Evolutionary conservation across 225 moss, liverwort and hornwort species (phyloP), one percentile per base, ranked within the genome.

Genomic region (Antitrichia curtipendula): DNA sequence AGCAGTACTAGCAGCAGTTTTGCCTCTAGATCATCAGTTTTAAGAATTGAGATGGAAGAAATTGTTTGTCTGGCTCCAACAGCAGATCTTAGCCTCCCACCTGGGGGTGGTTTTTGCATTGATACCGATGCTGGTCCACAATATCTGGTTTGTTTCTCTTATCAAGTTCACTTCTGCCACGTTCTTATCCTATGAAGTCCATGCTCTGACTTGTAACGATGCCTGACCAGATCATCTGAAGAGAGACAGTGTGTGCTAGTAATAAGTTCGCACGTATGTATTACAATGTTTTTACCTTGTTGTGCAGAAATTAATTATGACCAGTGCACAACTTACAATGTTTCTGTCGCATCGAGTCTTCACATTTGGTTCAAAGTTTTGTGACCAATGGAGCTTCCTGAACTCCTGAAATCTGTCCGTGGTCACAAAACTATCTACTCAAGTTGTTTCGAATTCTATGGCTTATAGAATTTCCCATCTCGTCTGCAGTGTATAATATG

Each of bases 21-120:
- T 84, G 70, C 91, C 64, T 66, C 84, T 62, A 95, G 94, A 89
- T 86, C 91, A 82, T 93, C 98, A 75, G 66, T 92, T 73, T 50
- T 99, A 50, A 95, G 97, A 93, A 92, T 97, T 85, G 96, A 95
- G 79, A 96, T 99, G 97, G 98, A 96, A 84, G 96, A 97, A 86
- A 91, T 99, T 85, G 92, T 95, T 57, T 92, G 89, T 85, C 90
- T 99, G 93, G 88, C 95, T 69, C 93, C 97, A 68, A 93, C 93
- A 84, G 96, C 98, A 34, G 98, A 99, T 89, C 91, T 99, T 58
- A 99, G 98, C 90, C 96, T 99, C 20, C 98, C 98, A 76, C 89
- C 97, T 83, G 98, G 98, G 29, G 97, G 98, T 70, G 98, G 95
- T 52, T 99, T 97, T 90, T 94, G 93, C 82, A 93, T 99, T 85